A percentile compares a stretch with the other conserved stretches of the same genome.
These are phyloP conservation scores for Thelephora terrestris DNA, from an alignment of 1,284 basidiomycete genomes.

Conservation along the genomic window DNA sequence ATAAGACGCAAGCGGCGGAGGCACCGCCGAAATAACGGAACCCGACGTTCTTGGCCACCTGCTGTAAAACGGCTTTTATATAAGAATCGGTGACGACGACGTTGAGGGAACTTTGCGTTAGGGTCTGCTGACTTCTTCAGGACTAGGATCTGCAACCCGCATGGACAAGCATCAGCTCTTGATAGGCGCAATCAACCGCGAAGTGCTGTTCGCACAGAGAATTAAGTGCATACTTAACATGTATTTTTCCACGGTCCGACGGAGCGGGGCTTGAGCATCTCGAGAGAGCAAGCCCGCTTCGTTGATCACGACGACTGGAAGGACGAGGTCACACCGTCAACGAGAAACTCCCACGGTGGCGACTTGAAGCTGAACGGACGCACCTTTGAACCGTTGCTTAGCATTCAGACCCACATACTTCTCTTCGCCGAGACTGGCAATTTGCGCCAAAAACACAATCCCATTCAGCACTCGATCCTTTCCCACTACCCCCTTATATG, in stretches of 20 bases:
- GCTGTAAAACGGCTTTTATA: slow-evolving; percentile 70
- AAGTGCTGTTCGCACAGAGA: slow-evolving; percentile 95
- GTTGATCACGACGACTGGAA: slow-evolving; percentile 94
- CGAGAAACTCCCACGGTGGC: neutral
- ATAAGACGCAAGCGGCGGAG: no score
- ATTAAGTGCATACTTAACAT: slow-evolving; percentile 97
- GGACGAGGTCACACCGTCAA: neutral
- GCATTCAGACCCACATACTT: slow-evolving; percentile 94
- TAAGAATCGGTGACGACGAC: neutral
- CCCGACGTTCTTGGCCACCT: slow-evolving; percentile 77
- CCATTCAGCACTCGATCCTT: no score
- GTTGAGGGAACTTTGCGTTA: neutral
- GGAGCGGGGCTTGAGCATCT: slow-evolving; percentile 94
- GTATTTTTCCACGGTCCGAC: slow-evolving; percentile 99
- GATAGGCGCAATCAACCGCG: slow-evolving; percentile 95
- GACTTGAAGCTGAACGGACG: slow-evolving; percentile 11
- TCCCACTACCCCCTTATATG: no score
- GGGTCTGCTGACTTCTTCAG: slow-evolving; percentile 54
- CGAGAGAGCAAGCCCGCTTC: slow-evolving; percentile 92
- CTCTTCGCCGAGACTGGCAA: no score
- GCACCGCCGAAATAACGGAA: no score
- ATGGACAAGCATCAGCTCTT: slow-evolving; percentile 90
- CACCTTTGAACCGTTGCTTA: slow-evolving; percentile 94
- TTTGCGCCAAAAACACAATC: no score
- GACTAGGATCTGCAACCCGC: slow-evolving; percentile 82